These are phyloP conservation scores for Acacia concinna DNA, from an alignment of 331 rosid genomes.

Conservation along the genomic window DNA sequence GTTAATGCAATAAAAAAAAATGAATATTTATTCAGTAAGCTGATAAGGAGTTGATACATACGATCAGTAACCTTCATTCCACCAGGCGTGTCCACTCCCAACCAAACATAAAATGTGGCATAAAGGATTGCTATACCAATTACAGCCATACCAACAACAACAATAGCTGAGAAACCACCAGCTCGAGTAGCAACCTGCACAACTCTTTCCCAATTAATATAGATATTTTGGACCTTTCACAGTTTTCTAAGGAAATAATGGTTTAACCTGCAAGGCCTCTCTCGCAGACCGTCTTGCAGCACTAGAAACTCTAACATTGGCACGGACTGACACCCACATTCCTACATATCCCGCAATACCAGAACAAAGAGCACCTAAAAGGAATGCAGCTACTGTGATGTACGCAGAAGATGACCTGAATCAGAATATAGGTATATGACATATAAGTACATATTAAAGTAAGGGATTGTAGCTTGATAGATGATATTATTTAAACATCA, in stretches of 20 bases:
- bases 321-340: slow-evolving; percentile 99
- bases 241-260: slow-evolving; percentile 26
- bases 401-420: slow-evolving; percentile 89
- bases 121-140: slow-evolving; percentile 88
- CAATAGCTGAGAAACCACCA: slow-evolving; percentile 94
- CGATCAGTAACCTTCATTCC: slow-evolving; percentile 96
- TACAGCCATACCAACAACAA: slow-evolving; percentile 99
- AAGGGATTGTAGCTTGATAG: slow-evolving; percentile 7
- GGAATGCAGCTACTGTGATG: slow-evolving; percentile 95
- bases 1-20: slow-evolving; percentile 4
- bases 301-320: slow-evolving; percentile 97
- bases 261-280: slow-evolving; percentile 94
- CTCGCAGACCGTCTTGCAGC: slow-evolving; percentile 98
- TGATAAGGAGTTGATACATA: slow-evolving; percentile 56
- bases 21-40: slow-evolving; percentile 8
- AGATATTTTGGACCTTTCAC: slow-evolving; percentile 29
- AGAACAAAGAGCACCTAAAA: slow-evolving; percentile 94
- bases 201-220: slow-evolving; percentile 36
- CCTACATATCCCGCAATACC: slow-evolving; percentile 99
- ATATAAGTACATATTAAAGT: slow-evolving; percentile 23
- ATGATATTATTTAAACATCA: slow-evolving; percentile 36
- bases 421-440: slow-evolving; percentile 34
- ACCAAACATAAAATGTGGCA: slow-evolving; percentile 89
- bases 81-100: slow-evolving; percentile 91
- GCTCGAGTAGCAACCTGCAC: slow-evolving; percentile 98